Conservation (phyloP, 495 filamentous ascomycete species). For the Tuber brumale region DNA sequence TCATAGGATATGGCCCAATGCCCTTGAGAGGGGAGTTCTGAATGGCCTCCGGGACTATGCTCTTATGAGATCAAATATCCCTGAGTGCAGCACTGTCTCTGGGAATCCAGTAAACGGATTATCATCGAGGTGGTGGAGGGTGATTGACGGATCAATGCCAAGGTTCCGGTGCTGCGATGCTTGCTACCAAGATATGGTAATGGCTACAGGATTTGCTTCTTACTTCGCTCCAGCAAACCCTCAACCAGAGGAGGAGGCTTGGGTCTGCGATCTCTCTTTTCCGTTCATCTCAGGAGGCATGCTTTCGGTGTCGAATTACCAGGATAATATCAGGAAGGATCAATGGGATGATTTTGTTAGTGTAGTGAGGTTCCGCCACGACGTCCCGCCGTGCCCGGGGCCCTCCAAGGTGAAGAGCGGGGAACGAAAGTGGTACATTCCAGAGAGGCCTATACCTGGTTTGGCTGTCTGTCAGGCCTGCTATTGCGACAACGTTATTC, state of each 20-base stretch:
- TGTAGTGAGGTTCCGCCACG: conserved; percentile 30
- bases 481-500: conserved; percentile 43
- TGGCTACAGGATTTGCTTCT: conserved; percentile 37
- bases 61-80: conserved; percentile 18
- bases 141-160: conserved; percentile 36
- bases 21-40: conserved; percentile 20
- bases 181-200: conserved; percentile 43
- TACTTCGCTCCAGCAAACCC: conserved; percentile 34
- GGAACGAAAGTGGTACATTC: conserved; percentile 43
- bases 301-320: conserved; percentile 36
- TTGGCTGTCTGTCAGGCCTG: conserved; percentile 44
- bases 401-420: conserved; percentile 12
- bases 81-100: conserved; percentile 22
- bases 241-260: conserved; percentile 39
- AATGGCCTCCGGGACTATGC: conserved; percentile 29
- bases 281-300: conserved; percentile 39
- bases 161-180: conserved; percentile 43
- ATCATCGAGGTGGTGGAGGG: conserved; percentile 26
- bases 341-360: conserved; percentile 43
- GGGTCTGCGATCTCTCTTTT: conserved; percentile 43
- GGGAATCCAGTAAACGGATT: conserved; percentile 13
- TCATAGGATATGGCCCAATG: conserved; percentile 32
- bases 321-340: conserved; percentile 28
- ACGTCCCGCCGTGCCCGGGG: conserved; percentile 34
- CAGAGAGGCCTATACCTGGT: conserved; percentile 34